These are phyloP conservation scores for Paracamarosporium sp. DNA, from an alignment of 2,329 filamentous ascomycete genomes.

Conservation along the genomic window DNA sequence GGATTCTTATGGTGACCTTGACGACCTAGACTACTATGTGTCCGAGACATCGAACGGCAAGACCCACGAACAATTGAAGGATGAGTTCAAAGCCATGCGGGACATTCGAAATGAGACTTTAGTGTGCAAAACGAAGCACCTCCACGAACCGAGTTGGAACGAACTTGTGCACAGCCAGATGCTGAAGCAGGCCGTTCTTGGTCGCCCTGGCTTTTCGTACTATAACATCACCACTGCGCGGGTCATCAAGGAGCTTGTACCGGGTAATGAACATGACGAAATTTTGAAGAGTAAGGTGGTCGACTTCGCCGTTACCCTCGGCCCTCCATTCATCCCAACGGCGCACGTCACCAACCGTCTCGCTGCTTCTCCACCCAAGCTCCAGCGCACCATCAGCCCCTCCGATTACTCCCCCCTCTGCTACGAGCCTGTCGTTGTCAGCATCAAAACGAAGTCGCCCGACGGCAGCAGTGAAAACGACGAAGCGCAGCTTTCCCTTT, in stretches of 20 bases:
- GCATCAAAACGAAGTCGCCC: slow-evolving; percentile 23
- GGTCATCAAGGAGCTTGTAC: slow-evolving; percentile 23
- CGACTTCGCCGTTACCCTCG: slow-evolving; percentile 25
- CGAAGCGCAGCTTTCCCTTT: slow-evolving; percentile 7
- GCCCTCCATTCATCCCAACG: slow-evolving; percentile 21
- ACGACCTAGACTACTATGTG: no score
- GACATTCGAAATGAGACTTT: no score
- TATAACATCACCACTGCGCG: slow-evolving; percentile 27
- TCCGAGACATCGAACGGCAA: no score
- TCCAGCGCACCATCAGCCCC: slow-evolving; percentile 21
- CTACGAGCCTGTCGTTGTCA: slow-evolving; percentile 19
- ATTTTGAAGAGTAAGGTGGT: slow-evolving; percentile 28
- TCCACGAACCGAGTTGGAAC: slow-evolving; percentile 25
- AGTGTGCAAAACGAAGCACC: slow-evolving; percentile 27
- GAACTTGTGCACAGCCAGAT: slow-evolving; percentile 25
- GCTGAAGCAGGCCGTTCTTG: slow-evolving; percentile 25
- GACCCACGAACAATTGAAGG: no score
- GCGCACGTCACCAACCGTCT: slow-evolving; percentile 17
- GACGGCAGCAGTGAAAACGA: slow-evolving; percentile 18
- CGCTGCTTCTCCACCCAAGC: slow-evolving; percentile 15
- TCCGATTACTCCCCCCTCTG: slow-evolving; percentile 22
- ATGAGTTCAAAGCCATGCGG: no score
- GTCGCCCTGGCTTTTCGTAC: slow-evolving; percentile 19
- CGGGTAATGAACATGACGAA: slow-evolving; percentile 25
- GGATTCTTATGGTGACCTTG: no score